Evolutionary conservation across 768 basidiomycete genomes (phyloP).

Genomic region (Lentinus brumalis): DNA sequence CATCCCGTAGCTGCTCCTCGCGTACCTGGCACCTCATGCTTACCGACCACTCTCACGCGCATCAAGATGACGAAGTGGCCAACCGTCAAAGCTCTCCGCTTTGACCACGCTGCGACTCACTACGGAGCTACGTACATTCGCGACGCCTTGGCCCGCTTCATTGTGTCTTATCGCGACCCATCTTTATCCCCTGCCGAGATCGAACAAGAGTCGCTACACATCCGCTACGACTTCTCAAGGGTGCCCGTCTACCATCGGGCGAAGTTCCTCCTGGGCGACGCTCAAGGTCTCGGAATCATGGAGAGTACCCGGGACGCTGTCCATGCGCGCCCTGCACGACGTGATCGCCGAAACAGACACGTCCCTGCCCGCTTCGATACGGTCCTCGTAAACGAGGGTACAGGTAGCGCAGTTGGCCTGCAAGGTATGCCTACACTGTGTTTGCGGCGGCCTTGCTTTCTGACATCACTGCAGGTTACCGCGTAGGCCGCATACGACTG

Average conservation of each 20-base stretch:
- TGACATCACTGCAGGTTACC: constrained; percentile 26
- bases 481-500: constrained; percentile 30
- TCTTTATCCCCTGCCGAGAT: neutral
- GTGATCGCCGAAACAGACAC: neutral
- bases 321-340: constrained; percentile 5
- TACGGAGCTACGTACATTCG: constrained; percentile 1
- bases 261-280: constrained; percentile 8
- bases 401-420: neutral
- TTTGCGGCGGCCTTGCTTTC: neutral
- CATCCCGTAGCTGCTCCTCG: neutral
- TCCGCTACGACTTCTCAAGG: neutral
- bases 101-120: neutral
- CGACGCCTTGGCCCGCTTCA: constrained; percentile 13
- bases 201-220: neutral
- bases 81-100: neutral
- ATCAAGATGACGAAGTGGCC: neutral
- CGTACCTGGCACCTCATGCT: neutral
- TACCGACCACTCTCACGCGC: neutral
- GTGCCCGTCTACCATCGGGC: constrained; percentile 15
- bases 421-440: neutral
- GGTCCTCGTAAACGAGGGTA: constrained; percentile 5
- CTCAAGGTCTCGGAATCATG: neutral
- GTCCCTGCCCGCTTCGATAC: constrained; percentile 10
- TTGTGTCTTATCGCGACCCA: neutral
- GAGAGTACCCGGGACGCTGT: neutral